Evolutionary conservation across 768 basidiomycete genomes (phyloP).

Genomic region (Gloeopeniophorella convolvens): DNA sequence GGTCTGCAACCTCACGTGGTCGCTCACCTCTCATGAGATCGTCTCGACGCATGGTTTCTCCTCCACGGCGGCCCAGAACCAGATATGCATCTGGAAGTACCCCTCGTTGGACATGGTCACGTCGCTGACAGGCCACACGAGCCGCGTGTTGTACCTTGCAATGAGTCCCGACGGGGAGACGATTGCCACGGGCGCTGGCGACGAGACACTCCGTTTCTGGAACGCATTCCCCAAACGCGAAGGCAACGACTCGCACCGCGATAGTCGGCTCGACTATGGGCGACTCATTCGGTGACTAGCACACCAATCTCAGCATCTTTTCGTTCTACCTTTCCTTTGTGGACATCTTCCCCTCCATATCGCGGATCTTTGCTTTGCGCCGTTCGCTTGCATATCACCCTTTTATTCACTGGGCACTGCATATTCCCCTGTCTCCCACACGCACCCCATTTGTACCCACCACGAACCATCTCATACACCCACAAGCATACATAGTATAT

Average conservation of each 20-base stretch:
- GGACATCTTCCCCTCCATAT: neutral
- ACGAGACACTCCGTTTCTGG: slow-evolving; percentile 97
- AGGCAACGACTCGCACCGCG: slow-evolving; percentile 29
- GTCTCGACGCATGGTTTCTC: slow-evolving; percentile 98
- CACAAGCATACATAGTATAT: slow-evolving; percentile 11
- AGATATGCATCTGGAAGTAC: slow-evolving; percentile 94
- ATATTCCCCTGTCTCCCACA: neutral
- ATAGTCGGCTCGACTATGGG: slow-evolving; percentile 42
- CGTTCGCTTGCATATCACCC: neutral
- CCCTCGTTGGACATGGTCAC: slow-evolving; percentile 93
- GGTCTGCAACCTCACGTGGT: slow-evolving; percentile 99
- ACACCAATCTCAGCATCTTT: neutral
- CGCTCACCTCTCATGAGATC: slow-evolving; percentile 89
- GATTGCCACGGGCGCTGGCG: slow-evolving; percentile 96
- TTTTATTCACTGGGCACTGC: slow-evolving; percentile 6
- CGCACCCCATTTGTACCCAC: slow-evolving; percentile 12
- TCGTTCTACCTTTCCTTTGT: neutral
- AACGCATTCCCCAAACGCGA: slow-evolving; percentile 88
- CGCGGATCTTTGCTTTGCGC: slow-evolving; percentile 1
- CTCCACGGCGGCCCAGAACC: slow-evolving; percentile 88
- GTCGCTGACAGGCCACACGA: slow-evolving; percentile 88
- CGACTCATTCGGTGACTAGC: slow-evolving; percentile 31
- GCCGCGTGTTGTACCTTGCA: slow-evolving; percentile 93
- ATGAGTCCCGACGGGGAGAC: slow-evolving; percentile 98
- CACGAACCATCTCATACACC: neutral